Conservation (phyloP, 1,139 yeast species). For the Taphrina betulina region DNA sequence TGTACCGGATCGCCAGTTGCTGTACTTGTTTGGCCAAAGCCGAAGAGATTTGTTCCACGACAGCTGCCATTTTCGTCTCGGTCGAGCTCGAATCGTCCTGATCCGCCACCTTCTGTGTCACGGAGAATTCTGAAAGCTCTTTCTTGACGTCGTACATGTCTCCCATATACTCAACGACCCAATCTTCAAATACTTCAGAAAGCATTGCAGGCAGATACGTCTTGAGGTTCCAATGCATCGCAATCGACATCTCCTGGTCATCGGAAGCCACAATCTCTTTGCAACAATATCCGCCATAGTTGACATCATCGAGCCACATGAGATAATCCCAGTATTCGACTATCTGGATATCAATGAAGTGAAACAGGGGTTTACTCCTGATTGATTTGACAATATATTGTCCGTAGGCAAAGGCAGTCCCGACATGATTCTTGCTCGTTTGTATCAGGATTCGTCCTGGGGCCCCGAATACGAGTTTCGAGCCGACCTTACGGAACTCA, state of each 20-base stretch:
- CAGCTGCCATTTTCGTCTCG: slow-evolving; percentile 13
- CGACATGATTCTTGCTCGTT: slow-evolving; percentile 76
- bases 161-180: slow-evolving; percentile 77
- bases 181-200: slow-evolving; percentile 80
- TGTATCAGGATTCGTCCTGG: slow-evolving; percentile 70
- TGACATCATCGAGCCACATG: slow-evolving; percentile 91
- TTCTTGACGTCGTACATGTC: slow-evolving; percentile 60
- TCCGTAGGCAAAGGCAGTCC: slow-evolving; percentile 90
- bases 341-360: slow-evolving; percentile 72
- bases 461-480: slow-evolving; percentile 75
- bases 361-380: slow-evolving; percentile 76
- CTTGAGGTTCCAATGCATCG: slow-evolving; percentile 79
- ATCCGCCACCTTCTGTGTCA: slow-evolving; percentile 46
- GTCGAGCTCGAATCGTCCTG: slow-evolving; percentile 41
- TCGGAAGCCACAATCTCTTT: slow-evolving; percentile 11
- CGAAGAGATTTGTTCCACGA: slow-evolving; percentile 27
- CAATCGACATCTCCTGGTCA: slow-evolving; percentile 45
- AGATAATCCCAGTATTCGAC: slow-evolving; percentile 84
- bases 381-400: slow-evolving; percentile 78
- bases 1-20: slow-evolving; percentile 48
- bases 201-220: slow-evolving; percentile 70
- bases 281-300: slow-evolving; percentile 70
- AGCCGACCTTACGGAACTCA: slow-evolving; percentile 76
- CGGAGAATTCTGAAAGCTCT: slow-evolving; percentile 22
- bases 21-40: slow-evolving; percentile 67